Evolutionary conservation across 2,329 filamentous ascomycete genomes (phyloP).

Genomic region (Leptographium flavum): DNA sequence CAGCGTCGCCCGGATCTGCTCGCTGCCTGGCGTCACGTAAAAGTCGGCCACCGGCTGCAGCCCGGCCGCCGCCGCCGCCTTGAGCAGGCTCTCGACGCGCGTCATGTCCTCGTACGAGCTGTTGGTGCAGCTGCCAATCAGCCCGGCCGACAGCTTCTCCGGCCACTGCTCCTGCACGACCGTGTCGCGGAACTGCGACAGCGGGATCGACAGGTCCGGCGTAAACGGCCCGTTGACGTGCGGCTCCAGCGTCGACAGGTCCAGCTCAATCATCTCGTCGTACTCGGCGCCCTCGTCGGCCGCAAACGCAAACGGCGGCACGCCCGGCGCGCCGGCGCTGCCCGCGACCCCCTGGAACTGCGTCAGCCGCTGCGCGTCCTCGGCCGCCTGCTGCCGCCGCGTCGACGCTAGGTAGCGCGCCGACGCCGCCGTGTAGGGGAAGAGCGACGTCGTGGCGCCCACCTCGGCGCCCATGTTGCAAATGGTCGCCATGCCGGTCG

Average conservation of each 20-base stretch:
- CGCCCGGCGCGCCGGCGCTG: slow-evolving; percentile 26
- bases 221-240: slow-evolving; percentile 97
- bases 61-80: slow-evolving; percentile 79
- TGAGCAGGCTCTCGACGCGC: slow-evolving; percentile 79
- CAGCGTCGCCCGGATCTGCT: slow-evolving; percentile 90
- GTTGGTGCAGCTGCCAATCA: slow-evolving; percentile 98
- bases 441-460: slow-evolving; percentile 87
- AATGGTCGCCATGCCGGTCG: slow-evolving; percentile 84
- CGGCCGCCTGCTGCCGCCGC: slow-evolving; percentile 56
- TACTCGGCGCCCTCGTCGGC: slow-evolving; percentile 76
- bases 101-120: slow-evolving; percentile 99
- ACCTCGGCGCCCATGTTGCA: slow-evolving; percentile 84
- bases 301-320: slow-evolving; percentile 42
- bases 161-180: slow-evolving; percentile 84
- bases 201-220: slow-evolving; percentile 81
- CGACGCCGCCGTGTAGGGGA: slow-evolving; percentile 80
- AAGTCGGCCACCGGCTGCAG: slow-evolving; percentile 82
- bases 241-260: slow-evolving; percentile 81
- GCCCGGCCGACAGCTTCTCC: slow-evolving; percentile 73
- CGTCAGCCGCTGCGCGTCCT: slow-evolving; percentile 48
- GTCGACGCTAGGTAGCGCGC: slow-evolving; percentile 78
- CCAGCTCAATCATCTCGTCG: slow-evolving; percentile 79
- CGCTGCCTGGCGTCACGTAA: slow-evolving; percentile 91
- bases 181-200: slow-evolving; percentile 77
- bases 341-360: slow-evolving; percentile 30